Evolutionary conservation across 2,329 filamentous ascomycete species (phyloP).

Genomic region (Ophiobolus disseminans): DNA sequence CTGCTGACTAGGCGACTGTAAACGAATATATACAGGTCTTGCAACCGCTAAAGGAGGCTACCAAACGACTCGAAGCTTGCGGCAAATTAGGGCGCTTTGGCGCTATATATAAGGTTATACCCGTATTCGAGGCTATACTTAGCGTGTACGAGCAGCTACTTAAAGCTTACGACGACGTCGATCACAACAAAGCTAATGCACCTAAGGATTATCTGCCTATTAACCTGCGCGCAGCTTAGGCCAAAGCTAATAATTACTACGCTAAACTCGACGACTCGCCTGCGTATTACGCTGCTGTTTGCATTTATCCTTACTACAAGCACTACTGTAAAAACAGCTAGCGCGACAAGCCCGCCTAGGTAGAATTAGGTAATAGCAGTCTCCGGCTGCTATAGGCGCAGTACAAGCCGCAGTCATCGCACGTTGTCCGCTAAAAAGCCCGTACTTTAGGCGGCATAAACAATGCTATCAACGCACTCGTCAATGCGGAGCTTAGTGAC

Average conservation of each 20-base stretch:
- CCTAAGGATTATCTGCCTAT: slow-evolving; percentile 7
- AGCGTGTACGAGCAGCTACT: not conserved
- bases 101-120: not conserved
- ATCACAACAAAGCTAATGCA: not conserved
- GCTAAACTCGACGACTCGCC: slow-evolving; percentile 5
- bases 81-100: not conserved
- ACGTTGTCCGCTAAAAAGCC: not conserved
- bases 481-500: not conserved
- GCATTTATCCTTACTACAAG: slow-evolving; percentile 4
- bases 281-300: slow-evolving; percentile 8
- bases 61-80: not conserved
- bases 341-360: slow-evolving; percentile 1
- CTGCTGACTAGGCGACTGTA: not conserved
- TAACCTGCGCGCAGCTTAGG: slow-evolving; percentile 5
- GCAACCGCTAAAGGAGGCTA: not conserved
- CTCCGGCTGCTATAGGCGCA: not conserved
- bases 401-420: not conserved
- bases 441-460: not conserved
- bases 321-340: slow-evolving; percentile 5
- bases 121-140: not conserved
- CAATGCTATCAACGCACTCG: not conserved
- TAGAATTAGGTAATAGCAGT: not conserved
- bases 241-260: slow-evolving; percentile 7
- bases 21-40: not conserved
- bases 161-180: not conserved